These are phyloP conservation scores for Suhomyces terraborum DNA, from an alignment of 1,139 yeast species.

Conservation along the genomic window DNA sequence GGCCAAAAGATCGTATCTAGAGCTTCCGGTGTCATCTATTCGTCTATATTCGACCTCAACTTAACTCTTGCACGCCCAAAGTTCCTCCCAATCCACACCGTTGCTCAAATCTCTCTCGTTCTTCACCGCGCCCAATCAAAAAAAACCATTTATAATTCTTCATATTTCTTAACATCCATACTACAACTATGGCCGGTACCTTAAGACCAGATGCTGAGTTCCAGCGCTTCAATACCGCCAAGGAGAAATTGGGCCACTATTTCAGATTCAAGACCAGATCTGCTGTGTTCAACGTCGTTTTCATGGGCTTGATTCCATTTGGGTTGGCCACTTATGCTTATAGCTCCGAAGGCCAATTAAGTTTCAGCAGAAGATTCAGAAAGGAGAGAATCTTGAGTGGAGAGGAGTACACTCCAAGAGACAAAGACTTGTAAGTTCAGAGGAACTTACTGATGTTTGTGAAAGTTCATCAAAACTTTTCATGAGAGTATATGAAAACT, in stretches of 20 bases:
- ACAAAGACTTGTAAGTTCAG: slow-evolving; percentile 47
- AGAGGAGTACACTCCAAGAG: slow-evolving; percentile 48
- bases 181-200: slow-evolving; percentile 46
- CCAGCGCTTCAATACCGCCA: slow-evolving; percentile 47
- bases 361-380: slow-evolving; percentile 41
- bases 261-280: slow-evolving; percentile 49
- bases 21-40: no score
- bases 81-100: background rate
- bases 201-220: slow-evolving; percentile 48
- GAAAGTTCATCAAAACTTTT: no score
- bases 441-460: no score
- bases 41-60: no score
- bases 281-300: slow-evolving; percentile 36
- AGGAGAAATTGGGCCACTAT: slow-evolving; percentile 45
- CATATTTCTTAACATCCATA: no score
- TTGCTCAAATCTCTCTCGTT: background rate
- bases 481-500: no score
- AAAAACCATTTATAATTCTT: slow-evolving; percentile 7
- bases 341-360: slow-evolving; percentile 38
- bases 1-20: no score
- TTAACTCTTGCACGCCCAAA: background rate
- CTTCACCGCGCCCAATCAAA: slow-evolving; percentile 12
- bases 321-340: slow-evolving; percentile 42
- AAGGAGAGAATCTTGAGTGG: slow-evolving; percentile 36
- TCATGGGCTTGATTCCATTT: slow-evolving; percentile 44